A percentile compares a stretch with the other conserved stretches of the same genome.
Evolutionary conservation across 2,329 filamentous ascomycete genomes (phyloP).

Genomic region (Pseudocercospora cruenta): DNA sequence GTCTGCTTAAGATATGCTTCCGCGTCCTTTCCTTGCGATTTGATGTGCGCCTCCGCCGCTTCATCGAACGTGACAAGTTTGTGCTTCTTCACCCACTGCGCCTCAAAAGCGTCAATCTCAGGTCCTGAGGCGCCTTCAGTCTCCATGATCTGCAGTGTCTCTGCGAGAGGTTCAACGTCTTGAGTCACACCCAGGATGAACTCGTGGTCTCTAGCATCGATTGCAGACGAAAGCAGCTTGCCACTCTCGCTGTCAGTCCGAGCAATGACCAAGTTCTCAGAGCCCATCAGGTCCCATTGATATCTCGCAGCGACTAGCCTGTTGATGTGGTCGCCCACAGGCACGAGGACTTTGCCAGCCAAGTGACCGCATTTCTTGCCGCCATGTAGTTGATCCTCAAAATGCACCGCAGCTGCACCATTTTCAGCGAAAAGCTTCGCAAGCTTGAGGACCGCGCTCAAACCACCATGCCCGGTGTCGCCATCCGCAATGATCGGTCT

Average conservation of each 20-base stretch:
- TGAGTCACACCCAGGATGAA: constrained; percentile 90
- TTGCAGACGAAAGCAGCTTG: constrained; percentile 82
- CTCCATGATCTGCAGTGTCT: constrained; percentile 90
- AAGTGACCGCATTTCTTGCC: constrained; percentile 98
- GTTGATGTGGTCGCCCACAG: constrained; percentile 94
- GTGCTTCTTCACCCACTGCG: constrained; percentile 83
- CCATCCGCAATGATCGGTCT: constrained; percentile 95
- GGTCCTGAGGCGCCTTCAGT: constrained; percentile 71
- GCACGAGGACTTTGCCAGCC: constrained; percentile 93
- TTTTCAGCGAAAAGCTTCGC: constrained; percentile 98
- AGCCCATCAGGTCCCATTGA: constrained; percentile 98
- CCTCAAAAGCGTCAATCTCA: constrained; percentile 85
- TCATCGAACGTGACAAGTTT: constrained; percentile 91
- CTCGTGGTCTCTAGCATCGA: constrained; percentile 94
- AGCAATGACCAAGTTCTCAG: constrained; percentile 91
- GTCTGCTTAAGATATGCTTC: constrained; percentile 33
- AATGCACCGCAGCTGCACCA: constrained; percentile 92
- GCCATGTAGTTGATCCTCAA: constrained; percentile 96
- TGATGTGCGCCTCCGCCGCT: constrained; percentile 52
- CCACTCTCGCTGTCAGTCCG: constrained; percentile 95
- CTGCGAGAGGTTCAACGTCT: constrained; percentile 77
- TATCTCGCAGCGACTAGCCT: constrained; percentile 87
- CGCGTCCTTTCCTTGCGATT: constrained; percentile 36
- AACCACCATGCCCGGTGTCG: constrained; percentile 89
- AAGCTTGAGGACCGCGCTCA: constrained; percentile 91